Evolutionary conservation across 2,329 filamentous ascomycete species (phyloP).

Genomic region (Colletotrichum sp.): DNA sequence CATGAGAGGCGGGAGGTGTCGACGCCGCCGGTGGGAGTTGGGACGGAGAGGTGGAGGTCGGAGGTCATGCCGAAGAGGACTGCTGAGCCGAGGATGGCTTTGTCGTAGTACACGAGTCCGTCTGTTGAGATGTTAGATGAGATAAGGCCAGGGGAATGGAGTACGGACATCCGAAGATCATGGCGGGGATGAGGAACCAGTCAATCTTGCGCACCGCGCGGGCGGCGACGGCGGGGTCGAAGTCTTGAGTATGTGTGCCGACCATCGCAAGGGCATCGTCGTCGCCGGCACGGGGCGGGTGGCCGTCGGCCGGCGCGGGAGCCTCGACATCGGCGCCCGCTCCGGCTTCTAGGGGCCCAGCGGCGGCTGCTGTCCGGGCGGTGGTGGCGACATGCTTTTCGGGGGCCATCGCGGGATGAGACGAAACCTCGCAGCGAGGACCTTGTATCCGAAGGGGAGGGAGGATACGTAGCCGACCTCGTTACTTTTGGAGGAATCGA

Average conservation of each 20-base stretch:
- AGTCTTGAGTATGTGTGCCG: conserved; percentile 56
- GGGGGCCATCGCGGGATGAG: not conserved
- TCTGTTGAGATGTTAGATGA: conserved; percentile 27
- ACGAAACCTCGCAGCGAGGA: not conserved
- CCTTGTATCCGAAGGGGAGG: not conserved
- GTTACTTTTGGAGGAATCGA: not conserved
- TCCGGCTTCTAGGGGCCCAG: not conserved
- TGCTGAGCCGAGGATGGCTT: conserved; percentile 76
- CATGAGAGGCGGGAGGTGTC: conserved; percentile 74
- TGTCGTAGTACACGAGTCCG: conserved; percentile 49
- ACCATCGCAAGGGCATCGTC: conserved; percentile 65
- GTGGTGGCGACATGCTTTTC: not conserved
- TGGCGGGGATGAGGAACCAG: conserved; percentile 69
- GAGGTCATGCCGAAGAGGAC: conserved; percentile 78
- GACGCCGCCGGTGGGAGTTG: conserved; percentile 53
- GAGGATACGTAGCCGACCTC: not conserved
- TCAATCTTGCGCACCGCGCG: conserved; percentile 72
- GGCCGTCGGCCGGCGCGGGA: not conserved
- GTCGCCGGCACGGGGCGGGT: not conserved
- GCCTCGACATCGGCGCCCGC: not conserved
- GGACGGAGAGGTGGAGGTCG: conserved; percentile 63
- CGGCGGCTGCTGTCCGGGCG: not conserved
- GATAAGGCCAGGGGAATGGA: not conserved
- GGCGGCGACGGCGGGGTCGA: conserved; percentile 60
- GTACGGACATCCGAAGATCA: conserved; percentile 56